These are phyloP conservation scores for Ogataea paraovalis DNA, from an alignment of 805 yeast species.

Conservation along the genomic window DNA sequence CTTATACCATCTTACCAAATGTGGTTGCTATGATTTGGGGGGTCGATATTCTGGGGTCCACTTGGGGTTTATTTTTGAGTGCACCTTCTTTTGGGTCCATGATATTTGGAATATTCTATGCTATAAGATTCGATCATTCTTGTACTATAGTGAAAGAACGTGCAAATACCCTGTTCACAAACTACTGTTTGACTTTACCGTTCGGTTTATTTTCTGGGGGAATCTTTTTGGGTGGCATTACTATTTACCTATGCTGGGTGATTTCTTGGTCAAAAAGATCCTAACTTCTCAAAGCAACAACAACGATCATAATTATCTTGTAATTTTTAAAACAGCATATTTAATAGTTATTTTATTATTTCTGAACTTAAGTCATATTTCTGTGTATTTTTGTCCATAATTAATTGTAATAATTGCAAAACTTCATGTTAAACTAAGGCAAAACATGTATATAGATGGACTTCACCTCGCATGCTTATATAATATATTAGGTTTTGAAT, in stretches of 20 bases:
- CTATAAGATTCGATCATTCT: slow-evolving; percentile 49
- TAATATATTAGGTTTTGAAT: no score
- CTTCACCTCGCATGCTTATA: no score
- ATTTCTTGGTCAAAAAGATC: background rate
- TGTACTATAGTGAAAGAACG: slow-evolving; percentile 14
- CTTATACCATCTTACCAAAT: slow-evolving; percentile 81
- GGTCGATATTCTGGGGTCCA: slow-evolving; percentile 76
- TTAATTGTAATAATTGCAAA: no score
- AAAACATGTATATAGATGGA: no score
- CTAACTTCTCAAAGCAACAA: no score
- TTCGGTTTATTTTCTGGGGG: slow-evolving; percentile 6
- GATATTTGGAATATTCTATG: slow-evolving; percentile 65
- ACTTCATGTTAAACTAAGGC: no score
- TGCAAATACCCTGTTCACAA: background rate
- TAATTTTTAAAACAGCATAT: no score
- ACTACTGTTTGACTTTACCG: slow-evolving; percentile 6
- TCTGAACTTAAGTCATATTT: no score
- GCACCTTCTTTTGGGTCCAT: slow-evolving; percentile 86
- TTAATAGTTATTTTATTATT: no score
- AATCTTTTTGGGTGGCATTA: background rate
- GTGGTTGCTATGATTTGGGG: slow-evolving; percentile 83
- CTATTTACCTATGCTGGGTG: background rate
- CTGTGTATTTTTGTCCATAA: no score
- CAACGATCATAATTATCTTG: no score
- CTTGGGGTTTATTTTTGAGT: slow-evolving; percentile 84